Percentiles rank a stretch among this genome's conserved stretches.
Conservation (phyloP, 2,329 filamentous ascomycete species). For the Conoideocrella luteorostrata region DNA sequence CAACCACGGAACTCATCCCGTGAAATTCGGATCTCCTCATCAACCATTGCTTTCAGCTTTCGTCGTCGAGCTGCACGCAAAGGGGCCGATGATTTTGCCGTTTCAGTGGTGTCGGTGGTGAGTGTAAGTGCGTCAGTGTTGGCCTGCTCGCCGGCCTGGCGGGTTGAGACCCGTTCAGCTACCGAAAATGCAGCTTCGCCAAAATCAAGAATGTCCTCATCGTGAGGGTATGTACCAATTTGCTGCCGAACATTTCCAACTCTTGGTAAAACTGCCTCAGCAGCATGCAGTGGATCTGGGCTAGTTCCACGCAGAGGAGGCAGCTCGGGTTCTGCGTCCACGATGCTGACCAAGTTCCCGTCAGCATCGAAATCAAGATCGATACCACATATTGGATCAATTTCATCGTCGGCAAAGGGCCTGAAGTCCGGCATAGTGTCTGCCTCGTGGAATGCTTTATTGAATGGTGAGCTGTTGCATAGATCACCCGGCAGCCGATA, state of each 20-base stretch:
- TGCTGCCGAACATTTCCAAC: not conserved
- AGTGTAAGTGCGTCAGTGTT: slow-evolving; percentile 11
- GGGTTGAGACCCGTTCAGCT: slow-evolving; percentile 27
- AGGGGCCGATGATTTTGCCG: slow-evolving; percentile 14
- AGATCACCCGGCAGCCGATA: slow-evolving; percentile 29
- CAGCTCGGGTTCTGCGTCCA: slow-evolving; percentile 37
- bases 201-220: slow-evolving; percentile 25
- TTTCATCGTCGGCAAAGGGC: slow-evolving; percentile 33
- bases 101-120: slow-evolving; percentile 18
- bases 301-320: slow-evolving; percentile 26
- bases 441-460: slow-evolving; percentile 14
- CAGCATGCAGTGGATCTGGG: slow-evolving; percentile 4
- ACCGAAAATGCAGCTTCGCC: slow-evolving; percentile 32
- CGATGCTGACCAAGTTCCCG: slow-evolving; percentile 39
- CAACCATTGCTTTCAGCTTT: slow-evolving; percentile 22
- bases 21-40: slow-evolving; percentile 27
- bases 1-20: slow-evolving; percentile 32
- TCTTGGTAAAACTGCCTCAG: not conserved
- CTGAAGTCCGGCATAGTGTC: slow-evolving; percentile 20
- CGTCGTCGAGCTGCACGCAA: slow-evolving; percentile 19
- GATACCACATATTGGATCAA: slow-evolving; percentile 32
- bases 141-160: slow-evolving; percentile 11
- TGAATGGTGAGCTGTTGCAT: slow-evolving; percentile 22
- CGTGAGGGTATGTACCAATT: not conserved
- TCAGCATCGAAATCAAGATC: slow-evolving; percentile 45